These are phyloP conservation scores for Malassezia furfur DNA, from an alignment of 1,284 basidiomycete species.

Conservation along the genomic window DNA sequence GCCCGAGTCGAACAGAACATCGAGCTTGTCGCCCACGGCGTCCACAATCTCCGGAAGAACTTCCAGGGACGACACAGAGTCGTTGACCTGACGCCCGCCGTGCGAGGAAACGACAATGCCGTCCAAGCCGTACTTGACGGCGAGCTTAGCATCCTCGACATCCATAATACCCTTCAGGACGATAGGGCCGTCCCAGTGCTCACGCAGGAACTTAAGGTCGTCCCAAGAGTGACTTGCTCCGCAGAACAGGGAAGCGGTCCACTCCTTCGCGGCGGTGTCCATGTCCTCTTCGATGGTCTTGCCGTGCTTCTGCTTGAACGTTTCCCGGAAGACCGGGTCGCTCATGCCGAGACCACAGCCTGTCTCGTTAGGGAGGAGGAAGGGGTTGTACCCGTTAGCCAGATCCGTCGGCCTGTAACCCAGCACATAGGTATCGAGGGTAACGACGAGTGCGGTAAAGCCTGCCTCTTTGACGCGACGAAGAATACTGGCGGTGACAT, in stretches of 20 bases:
- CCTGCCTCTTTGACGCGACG: conserved; percentile 59
- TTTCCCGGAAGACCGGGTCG: conserved; percentile 38
- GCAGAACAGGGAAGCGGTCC: conserved; percentile 14
- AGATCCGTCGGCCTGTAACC: neutral
- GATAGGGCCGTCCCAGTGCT: conserved; percentile 34
- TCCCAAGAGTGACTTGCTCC: conserved; percentile 32
- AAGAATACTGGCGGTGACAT: conserved; percentile 60
- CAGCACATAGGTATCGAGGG: neutral
- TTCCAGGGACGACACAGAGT: conserved; percentile 29
- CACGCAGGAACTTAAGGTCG: conserved; percentile 28
- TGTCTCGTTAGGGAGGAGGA: conserved; percentile 53
- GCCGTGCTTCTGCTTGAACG: conserved; percentile 6
- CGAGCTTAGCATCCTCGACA: conserved; percentile 29
- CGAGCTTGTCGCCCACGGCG: conserved; percentile 21
- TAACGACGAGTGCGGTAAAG: conserved; percentile 43
- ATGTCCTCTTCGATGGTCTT: conserved; percentile 27
- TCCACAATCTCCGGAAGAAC: conserved; percentile 27
- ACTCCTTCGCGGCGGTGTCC: conserved; percentile 22
- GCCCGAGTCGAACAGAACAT: conserved; percentile 39
- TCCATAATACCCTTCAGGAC: conserved; percentile 41
- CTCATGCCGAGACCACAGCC: conserved; percentile 33
- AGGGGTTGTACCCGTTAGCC: conserved; percentile 28
- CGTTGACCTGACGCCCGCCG: conserved; percentile 43
- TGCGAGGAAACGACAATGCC: conserved; percentile 44
- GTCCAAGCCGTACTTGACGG: conserved; percentile 35